Evolutionary conservation across 73 alveolate species (phyloP), one percentile per base, ranked within the genome.

Genomic region (Paramecium caudatum): DNA sequence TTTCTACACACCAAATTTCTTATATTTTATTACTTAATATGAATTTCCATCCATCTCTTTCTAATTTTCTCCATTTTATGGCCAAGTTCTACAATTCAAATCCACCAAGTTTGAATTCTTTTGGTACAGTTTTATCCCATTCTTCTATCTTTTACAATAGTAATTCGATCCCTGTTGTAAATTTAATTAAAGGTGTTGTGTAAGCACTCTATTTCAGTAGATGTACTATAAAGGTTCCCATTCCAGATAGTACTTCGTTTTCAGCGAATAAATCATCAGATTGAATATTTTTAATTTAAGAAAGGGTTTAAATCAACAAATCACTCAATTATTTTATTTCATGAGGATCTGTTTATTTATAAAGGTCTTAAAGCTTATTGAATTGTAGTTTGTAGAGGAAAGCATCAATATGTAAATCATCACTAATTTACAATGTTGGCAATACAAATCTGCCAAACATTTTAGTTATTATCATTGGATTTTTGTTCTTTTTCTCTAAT

Each of bases 31-130:
- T 70, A 12, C 68, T 30, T 4, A 83, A 48, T 12, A 83, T 83
- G 13, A 15, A 50, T 50, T 83, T 83, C 91, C 91, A 83, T 43
- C 91, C 78, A 55, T 61, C 82, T 55, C 91, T 65, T 17, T 83
- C 91, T 16, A 83, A 46, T 50, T 55, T 83, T 83, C 91, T 83
- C 91, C 91, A 83, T 10, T 83, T 55, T 6, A 83, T 46, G 23
- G 61, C 43, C 8, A 30, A 30, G 33, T 13, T 83, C 81, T 30
- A 55, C 27, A 55, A 55, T 10, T 55, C 69, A 48, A 55, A 23
- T 61, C 39, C 78, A 55, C n/a, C 17, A 19, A 83, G 15, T 32
- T 65, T 55, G 36, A 32, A 83, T 4, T 37, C 83, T 34, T 83
- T 83, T 13, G 91, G 83, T 50, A 70, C 82, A 5, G 91, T 55